A percentile compares a stretch with the other conserved stretches of the same genome.
phyloP scores from a whole-genome alignment of 2,329 filamentous ascomycete species.

The Diaporthe amygdali region DNA sequence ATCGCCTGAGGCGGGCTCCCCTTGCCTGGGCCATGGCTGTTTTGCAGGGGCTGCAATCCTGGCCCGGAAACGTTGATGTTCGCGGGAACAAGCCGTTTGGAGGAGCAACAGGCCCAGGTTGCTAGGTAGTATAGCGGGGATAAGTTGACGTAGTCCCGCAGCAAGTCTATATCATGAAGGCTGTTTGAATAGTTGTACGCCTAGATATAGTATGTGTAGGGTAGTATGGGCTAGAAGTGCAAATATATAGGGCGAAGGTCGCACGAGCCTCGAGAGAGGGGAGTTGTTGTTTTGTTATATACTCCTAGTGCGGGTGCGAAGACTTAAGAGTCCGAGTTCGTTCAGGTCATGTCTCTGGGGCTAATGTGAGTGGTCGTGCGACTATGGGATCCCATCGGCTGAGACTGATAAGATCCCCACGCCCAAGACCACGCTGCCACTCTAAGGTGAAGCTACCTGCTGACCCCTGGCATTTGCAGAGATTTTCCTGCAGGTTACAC shows the following conservation, averaged over 20 bases:
- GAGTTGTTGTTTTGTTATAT: neutral
- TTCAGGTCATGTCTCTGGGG: constrained; percentile 10
- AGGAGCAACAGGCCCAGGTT: constrained; percentile 15
- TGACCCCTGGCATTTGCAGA: constrained; percentile 12
- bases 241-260: neutral
- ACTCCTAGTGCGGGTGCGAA: neutral
- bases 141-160: neutral
- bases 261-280: neutral
- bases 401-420: constrained; percentile 13
- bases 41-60: constrained; percentile 7
- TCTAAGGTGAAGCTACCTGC: neutral
- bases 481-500: constrained; percentile 4
- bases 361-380: constrained; percentile 6
- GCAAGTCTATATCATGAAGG: neutral
- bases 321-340: neutral
- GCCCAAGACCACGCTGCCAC: neutral
- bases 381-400: constrained; percentile 24
- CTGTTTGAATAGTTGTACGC: neutral
- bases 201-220: neutral
- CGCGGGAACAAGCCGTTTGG: neutral
- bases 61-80: neutral
- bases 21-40: constrained; percentile 39
- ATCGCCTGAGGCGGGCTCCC: constrained; percentile 44
- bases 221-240: neutral
- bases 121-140: neutral